Evolutionary conservation across 768 basidiomycete genomes (phyloP), one percentile per base, ranked within the genome.

Genomic region (Cyclocybe cylindracea): DNA sequence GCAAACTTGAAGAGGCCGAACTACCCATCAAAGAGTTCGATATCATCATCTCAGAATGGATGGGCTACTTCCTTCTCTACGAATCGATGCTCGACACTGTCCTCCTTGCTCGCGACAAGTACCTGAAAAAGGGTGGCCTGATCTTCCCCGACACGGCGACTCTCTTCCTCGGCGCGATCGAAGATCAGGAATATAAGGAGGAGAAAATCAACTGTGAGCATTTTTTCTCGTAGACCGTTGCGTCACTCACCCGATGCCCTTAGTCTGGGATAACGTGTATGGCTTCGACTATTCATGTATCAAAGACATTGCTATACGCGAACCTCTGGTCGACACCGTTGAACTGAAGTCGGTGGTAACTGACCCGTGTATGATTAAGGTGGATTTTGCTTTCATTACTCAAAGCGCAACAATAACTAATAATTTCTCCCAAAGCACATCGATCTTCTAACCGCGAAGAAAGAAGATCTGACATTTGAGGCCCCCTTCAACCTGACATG

Each of bases 81-180:
- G 97, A 98, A 70, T 95, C 94, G 64, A 98, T 99, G 97, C 85
- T 98, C 59, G 96, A 99, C 74, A 98, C 95, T 19, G 97, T 99
- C 49, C 84, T 99, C 39, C 80, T 95, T 42, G 97, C 97, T 6
- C 85, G 97, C 51, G 97, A 99, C 79, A 92, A 91, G 71, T 98
- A 97, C 77, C 84, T 99, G 62, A 94, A 90, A 61, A 84, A 85
- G 45, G 91, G 75, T 39, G 97, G 97, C 49, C 78, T 91, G 45
- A 91, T 99, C 67, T 98, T 99, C 79, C 97, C 97, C 8, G 97
- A 99, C 73, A 89, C 80, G 46, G 95, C 96, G 10, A 91, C 84
- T 19, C 74, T 99, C 65, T 97, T 89, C 76, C 66, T 99, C 48
- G 97, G 95, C 40, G 97, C 94, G 45, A 98, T 99, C 69, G 97